phyloP scores from a whole-genome alignment of 2,329 filamentous ascomycete species.

The Hymenoscyphus linearis region DNA sequence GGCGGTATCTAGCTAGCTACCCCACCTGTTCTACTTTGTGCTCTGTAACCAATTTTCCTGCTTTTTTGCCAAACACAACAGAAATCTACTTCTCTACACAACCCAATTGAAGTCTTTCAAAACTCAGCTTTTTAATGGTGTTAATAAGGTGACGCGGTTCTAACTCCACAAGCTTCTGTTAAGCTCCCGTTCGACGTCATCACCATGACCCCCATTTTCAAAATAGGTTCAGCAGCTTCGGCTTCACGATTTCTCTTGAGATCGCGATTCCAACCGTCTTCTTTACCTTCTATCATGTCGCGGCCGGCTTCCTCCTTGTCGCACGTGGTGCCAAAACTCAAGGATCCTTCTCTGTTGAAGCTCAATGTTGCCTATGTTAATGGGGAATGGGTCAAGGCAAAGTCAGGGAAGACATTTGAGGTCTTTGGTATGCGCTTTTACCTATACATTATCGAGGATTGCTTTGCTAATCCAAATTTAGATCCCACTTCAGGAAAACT shows the following conservation, averaged over 20 bases:
- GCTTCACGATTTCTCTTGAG: slow-evolving; percentile 18
- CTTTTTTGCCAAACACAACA: neutral
- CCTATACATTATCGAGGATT: neutral
- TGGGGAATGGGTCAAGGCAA: slow-evolving; percentile 82
- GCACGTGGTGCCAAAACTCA: slow-evolving; percentile 50
- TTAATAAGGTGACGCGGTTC: neutral
- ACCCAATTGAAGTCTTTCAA: neutral
- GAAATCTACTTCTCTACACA: neutral
- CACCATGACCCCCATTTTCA: slow-evolving; percentile 24
- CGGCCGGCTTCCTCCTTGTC: slow-evolving; percentile 26
- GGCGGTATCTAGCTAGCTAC: neutral
- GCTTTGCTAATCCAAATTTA: slow-evolving; percentile 28
- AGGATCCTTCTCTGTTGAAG: slow-evolving; percentile 78
- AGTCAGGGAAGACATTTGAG: slow-evolving; percentile 87
- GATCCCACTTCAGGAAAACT: slow-evolving; percentile 79
- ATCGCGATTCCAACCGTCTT: slow-evolving; percentile 25
- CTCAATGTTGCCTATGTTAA: slow-evolving; percentile 78
- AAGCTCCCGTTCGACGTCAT: neutral
- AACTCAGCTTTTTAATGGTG: neutral
- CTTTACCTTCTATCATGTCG: slow-evolving; percentile 20
- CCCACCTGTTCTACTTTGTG: neutral
- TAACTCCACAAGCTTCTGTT: neutral
- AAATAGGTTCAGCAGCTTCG: slow-evolving; percentile 15
- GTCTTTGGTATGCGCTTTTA: slow-evolving; percentile 54
- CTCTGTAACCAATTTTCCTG: neutral